Percentiles rank a stretch among this genome's conserved stretches.
phyloP scores from a whole-genome alignment of 1,139 yeast species.

The Pichia kudriavzevii region DNA sequence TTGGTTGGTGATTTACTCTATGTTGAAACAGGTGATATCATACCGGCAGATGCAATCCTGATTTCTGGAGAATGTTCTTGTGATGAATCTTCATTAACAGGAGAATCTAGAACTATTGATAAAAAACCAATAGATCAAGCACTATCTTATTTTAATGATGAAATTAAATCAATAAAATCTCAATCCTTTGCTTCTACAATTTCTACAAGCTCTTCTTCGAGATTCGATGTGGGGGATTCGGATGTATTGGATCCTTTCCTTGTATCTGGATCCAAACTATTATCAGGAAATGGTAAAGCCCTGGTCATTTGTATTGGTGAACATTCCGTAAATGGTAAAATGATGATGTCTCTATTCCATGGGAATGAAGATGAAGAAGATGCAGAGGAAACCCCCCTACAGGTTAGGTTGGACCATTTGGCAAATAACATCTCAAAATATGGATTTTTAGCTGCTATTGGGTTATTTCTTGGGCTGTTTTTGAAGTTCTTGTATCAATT shows the following conservation, averaged over 20 bases:
- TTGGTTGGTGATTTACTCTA: constrained; percentile 79
- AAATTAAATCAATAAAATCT: constrained; percentile 4
- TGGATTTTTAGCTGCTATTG: constrained; percentile 77
- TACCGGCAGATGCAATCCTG: constrained; percentile 82
- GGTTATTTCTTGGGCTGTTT: constrained; percentile 71
- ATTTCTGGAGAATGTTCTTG: constrained; percentile 76
- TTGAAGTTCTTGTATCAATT: constrained; percentile 67
- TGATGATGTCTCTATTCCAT: constrained; percentile 77
- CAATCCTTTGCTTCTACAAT: constrained; percentile 13
- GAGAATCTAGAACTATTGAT: constrained; percentile 78
- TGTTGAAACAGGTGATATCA: constrained; percentile 88
- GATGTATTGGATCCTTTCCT: constrained; percentile 63
- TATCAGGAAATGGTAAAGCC: constrained; percentile 82
- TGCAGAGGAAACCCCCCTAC: constrained; percentile 66
- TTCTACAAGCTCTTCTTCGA: constrained; percentile 24
- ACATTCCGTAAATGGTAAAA: constrained; percentile 84
- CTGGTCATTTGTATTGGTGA: constrained; percentile 86
- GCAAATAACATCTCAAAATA: constrained; percentile 93
- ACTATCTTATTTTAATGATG: constrained; percentile 25
- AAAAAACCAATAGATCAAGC: constrained; percentile 55
- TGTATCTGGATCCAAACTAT: constrained; percentile 83
- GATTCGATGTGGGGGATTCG: constrained; percentile 44
- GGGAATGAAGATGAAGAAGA: constrained; percentile 54
- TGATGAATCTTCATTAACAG: constrained; percentile 90
- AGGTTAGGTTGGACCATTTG: constrained; percentile 67